phyloP scores from a whole-genome alignment of 768 basidiomycete genomes.

The Podaxis carcinomalis region DNA sequence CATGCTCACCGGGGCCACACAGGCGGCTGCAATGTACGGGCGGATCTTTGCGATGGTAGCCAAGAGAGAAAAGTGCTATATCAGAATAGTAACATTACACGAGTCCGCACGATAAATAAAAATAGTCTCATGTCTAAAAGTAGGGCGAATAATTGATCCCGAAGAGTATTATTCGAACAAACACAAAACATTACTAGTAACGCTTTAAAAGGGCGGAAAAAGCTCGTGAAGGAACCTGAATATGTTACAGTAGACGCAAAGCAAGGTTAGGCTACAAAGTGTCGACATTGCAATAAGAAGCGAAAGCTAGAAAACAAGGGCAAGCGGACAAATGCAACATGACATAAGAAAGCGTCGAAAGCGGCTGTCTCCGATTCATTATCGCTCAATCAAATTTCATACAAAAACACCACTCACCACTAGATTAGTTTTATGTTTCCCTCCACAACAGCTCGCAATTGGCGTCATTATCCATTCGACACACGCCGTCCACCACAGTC shows the following conservation, averaged over 20 bases:
- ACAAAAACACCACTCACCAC: constrained; percentile 4
- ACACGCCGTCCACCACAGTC: constrained; percentile 30
- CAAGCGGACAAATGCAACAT: neutral
- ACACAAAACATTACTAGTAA: neutral
- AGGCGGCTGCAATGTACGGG: neutral
- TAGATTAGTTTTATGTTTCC: constrained; percentile 20
- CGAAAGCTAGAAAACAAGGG: neutral
- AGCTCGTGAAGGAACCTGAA: neutral
- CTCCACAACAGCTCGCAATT: constrained; percentile 30
- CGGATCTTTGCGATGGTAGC: constrained; percentile 2
- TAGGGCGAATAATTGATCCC: neutral
- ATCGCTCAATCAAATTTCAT: constrained; percentile 1
- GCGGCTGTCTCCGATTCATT: constrained; percentile 13
- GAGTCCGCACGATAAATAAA: neutral
- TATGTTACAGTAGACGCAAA: constrained; percentile 9
- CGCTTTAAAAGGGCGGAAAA: neutral
- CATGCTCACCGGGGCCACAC: neutral
- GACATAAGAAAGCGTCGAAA: constrained; percentile 10
- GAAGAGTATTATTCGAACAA: neutral
- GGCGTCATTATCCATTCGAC: constrained; percentile 26
- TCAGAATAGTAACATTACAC: constrained; percentile 1
- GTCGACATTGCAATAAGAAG: constrained; percentile 1
- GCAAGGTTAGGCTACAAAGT: constrained; percentile 5
- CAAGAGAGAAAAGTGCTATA: neutral
- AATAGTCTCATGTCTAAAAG: neutral